Evolutionary conservation across 306 rosid species (phyloP).

Genomic region (Mimosa pudica): DNA sequence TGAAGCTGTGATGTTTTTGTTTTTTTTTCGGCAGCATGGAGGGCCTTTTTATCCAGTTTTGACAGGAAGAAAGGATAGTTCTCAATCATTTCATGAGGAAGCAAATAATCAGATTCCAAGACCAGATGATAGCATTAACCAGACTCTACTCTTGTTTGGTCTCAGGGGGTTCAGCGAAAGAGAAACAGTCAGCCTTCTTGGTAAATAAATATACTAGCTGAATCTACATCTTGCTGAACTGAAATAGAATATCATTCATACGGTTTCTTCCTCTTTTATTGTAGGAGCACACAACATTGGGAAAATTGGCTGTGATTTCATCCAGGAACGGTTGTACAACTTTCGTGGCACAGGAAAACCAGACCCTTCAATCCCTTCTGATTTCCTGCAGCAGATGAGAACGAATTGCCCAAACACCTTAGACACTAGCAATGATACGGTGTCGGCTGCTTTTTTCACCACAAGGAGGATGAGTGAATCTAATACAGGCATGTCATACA

Average conservation of each 20-base stretch:
- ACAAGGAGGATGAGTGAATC: slow-evolving; percentile 36
- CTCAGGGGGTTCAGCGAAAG: slow-evolving; percentile 73
- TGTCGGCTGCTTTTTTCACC: slow-evolving; percentile 29
- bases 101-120: slow-evolving; percentile 70
- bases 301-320: slow-evolving; percentile 70
- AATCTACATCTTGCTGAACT: background rate
- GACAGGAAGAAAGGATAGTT: slow-evolving; percentile 79
- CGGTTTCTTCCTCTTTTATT: slow-evolving; percentile 20
- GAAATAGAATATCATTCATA: slow-evolving; percentile 7
- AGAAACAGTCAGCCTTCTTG: slow-evolving; percentile 90
- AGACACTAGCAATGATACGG: slow-evolving; percentile 22
- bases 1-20: slow-evolving; percentile 22
- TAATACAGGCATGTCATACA: slow-evolving; percentile 43
- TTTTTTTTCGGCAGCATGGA: slow-evolving; percentile 58
- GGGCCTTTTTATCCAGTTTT: slow-evolving; percentile 84
- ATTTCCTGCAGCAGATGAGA: slow-evolving; percentile 62
- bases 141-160: slow-evolving; percentile 58
- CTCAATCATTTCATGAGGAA: slow-evolving; percentile 50
- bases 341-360: slow-evolving; percentile 69
- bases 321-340: slow-evolving; percentile 61
- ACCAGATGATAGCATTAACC: slow-evolving; percentile 64
- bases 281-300: slow-evolving; percentile 90
- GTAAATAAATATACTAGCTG: slow-evolving; percentile 31
- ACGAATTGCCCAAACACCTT: slow-evolving; percentile 42
- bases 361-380: slow-evolving; percentile 64